A percentile compares a stretch with the other conserved stretches of the same genome.
Evolutionary conservation across 331 rosid genomes (phyloP).

Genomic region (Erythrophleum ivorense): DNA sequence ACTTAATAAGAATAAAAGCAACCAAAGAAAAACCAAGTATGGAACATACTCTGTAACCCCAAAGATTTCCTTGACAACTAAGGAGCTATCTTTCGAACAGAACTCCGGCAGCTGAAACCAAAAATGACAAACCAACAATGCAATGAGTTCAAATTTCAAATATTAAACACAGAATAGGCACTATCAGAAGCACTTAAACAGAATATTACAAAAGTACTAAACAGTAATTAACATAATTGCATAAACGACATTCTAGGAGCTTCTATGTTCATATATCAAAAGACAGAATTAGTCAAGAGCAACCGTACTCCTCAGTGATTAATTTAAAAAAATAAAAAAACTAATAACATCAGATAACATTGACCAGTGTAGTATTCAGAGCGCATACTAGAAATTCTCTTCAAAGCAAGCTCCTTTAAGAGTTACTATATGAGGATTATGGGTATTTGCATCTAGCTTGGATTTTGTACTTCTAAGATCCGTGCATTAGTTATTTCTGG

Average conservation of each 20-base stretch:
- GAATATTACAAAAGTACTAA: neutral
- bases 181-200: constrained; percentile 5
- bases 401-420: neutral
- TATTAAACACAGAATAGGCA: constrained; percentile 34
- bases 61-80: constrained; percentile 85
- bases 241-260: constrained; percentile 5
- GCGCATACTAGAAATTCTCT: neutral
- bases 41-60: constrained; percentile 92
- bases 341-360: neutral
- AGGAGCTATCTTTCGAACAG: constrained; percentile 85
- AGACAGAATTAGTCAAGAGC: constrained; percentile 5
- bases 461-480: neutral
- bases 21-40: constrained; percentile 32
- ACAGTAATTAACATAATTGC: constrained; percentile 4
- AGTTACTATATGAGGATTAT: neutral
- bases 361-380: neutral
- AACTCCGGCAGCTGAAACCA: constrained; percentile 81
- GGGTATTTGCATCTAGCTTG: neutral
- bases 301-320: neutral
- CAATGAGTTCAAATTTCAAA: constrained; percentile 16
- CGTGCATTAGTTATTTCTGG: neutral
- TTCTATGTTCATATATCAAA: neutral
- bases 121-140: constrained; percentile 38
- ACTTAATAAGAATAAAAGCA: constrained; percentile 19
- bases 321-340: no score